Evolutionary conservation across 1,284 basidiomycete genomes (phyloP), one percentile per base, ranked within the genome.

Genomic region (Prillingera fragicola): DNA sequence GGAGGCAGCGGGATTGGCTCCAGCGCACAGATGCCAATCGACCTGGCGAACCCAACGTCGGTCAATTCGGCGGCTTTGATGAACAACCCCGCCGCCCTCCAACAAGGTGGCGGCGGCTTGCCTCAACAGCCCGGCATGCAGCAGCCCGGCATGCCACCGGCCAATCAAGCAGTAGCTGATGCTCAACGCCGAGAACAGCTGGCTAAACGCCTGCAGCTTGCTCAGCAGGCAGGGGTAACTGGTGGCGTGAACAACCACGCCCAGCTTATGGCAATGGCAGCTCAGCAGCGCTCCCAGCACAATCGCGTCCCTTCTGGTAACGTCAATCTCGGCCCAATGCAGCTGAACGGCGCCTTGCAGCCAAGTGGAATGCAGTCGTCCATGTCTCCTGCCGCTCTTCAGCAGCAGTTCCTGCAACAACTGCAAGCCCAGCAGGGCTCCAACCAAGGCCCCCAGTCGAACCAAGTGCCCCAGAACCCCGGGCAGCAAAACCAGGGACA

Each of bases 321-420:
- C 8, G 21, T 34, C 18, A 42, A 35, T 34, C 31, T 47, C 12
- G 33, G 42, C 23, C 46, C 40, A 26, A 29, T 52, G 34, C 46
- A 52, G 37, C 23, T 43, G 14, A 29, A 24, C 28, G 17, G 18
- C 14, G 33, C 25, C 12, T 33, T 35, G 34, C 46, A 43, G 28
- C 33, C 41, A 8, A 32, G 36, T 23, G 43, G 38, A n/a, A 22
- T 31, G 29, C 36, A 38, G 19, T 24, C 21, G 8, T 15, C 38
- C 3, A 29, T 49, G 17, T 25, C 45, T 5, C 43, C 39, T 5
- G 37, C 33, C 8, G 23, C 8, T 8, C 32, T 49, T 8, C 51
- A 53, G 44, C 47, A 49, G 35, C 47, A 49, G 23, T 27, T 49
- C 18, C 28, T 49, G 3, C 34, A 43, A 8, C 41, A 45, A 38